Evolutionary conservation across 2,329 filamentous ascomycete genomes (phyloP), one percentile per base, ranked within the genome.

Genomic region (Ceratocystis diversiconidia): DNA sequence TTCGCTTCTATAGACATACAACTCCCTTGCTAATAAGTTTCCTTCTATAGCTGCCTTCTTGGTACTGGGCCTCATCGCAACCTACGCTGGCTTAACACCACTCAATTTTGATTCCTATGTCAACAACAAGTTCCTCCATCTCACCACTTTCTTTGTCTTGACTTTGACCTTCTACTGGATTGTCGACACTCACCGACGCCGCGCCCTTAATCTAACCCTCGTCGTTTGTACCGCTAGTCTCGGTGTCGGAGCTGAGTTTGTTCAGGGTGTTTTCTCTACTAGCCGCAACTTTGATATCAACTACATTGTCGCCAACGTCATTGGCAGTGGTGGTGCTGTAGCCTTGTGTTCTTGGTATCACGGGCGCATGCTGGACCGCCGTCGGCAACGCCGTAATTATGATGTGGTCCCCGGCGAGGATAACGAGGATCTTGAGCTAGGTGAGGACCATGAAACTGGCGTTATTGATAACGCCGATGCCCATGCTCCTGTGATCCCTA

Each of bases 141-240:
- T 89, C 71, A 68, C 91, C 67, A 92, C 89, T 71, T 97, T 99
- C 79, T 96, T 97, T 80, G 73, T 90, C 70, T 82, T 99, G 64
- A 96, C 92, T 17, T 76, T 89, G 69, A 78, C 83, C 70, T 97
- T 97, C 81, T 99, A 99, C 83, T 99, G 94, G 91, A 89, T 96
- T 73, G 77, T 96, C 71, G 94, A 99, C 74, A 95, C 91, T 63
- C 88, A 86, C 69, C 89, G 94, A 69, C 86, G 92, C 63, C 89
- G 92, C 70, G 87, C 85, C 22, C 79, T 96, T 61, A 88, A 99
- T 75, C 78, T 96, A 69, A 95, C 92, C 15, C 78, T 96, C 30
- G 74, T 90, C 25, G 80, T 90, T 68, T 95, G 90, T 77, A 95
- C 92, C 5, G 76, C 87, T 52, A 77, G 75, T 28, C 80, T 92